Evolutionary conservation across 768 basidiomycete genomes (phyloP), one percentile per base, ranked within the genome.

Genomic region (Exsudoporus frostii): DNA sequence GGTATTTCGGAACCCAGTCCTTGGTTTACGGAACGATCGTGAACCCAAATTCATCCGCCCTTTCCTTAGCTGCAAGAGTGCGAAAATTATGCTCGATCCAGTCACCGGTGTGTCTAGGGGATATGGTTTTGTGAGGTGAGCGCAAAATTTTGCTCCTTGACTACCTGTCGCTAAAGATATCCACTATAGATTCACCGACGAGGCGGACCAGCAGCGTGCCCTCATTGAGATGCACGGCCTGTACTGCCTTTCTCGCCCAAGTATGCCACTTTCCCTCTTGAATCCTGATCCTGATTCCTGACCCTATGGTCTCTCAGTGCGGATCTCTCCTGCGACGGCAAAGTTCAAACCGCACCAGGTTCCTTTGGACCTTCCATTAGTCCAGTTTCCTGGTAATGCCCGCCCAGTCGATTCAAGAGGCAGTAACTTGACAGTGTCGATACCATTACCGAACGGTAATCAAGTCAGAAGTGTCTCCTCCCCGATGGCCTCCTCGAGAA

Each of bases 81-180:
- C 94, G 29, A 94, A 93, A 75, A 96, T 92, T 59, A 94, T 94
- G 92, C 75, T 92, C 44, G 92, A 94, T 69, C 92, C 93, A 2
- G 81, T 87, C 20, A 92, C 92, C 5, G 92, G 92, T 17, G 83
- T 92, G 20, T 92, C 90, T 27, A 79, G 91, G 56, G 93, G 93
- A 4, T 96, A 95, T 69, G 93, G 93, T 27, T 96, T 96, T 65
- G 93, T 97, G 36, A 80, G 94, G 89, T 86, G 55, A 48, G 81
- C 70, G 5, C 11, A 20, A 55, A 44, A 45, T 2, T 44, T 20
- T 41, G 13, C 64, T 58, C 49, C 48, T 52, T 14, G 25, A 51
- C 54, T 38, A 9, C 38, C 14, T 20, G 11, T 45, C n/a, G 7
- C 50, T 59, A 24, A 66, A 48, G 19, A 32, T 22, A 20, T 49